Conservation (phyloP, 2,329 filamentous ascomycete species). For the Emmonsiellopsis sp. region DNA sequence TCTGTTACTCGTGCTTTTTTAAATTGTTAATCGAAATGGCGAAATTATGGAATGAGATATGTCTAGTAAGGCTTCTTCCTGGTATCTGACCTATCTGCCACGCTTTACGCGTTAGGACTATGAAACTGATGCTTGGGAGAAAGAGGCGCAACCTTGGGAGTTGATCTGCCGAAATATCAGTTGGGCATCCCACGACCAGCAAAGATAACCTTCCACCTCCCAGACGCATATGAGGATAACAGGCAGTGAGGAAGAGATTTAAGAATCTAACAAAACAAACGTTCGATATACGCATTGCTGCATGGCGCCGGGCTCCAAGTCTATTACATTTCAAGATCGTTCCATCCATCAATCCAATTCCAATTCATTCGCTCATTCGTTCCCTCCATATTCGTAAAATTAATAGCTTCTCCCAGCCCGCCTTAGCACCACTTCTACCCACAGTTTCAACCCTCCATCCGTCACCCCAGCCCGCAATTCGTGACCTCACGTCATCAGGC, state of each 20-base stretch:
- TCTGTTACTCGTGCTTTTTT: neutral
- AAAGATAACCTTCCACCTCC: too few relatives aligned
- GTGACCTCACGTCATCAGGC: slow-evolving; percentile 62
- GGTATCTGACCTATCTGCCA: too few relatives aligned
- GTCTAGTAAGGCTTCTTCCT: neutral
- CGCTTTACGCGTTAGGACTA: too few relatives aligned
- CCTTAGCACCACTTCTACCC: slow-evolving; percentile 72
- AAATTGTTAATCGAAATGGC: neutral
- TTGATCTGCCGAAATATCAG: too few relatives aligned
- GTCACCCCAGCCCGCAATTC: slow-evolving; percentile 49
- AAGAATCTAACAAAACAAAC: too few relatives aligned
- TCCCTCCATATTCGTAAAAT: slow-evolving; percentile 75
- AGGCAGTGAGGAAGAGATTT: too few relatives aligned
- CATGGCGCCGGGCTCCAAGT: too few relatives aligned
- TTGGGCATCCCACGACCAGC: too few relatives aligned
- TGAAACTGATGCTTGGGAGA: too few relatives aligned
- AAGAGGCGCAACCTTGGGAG: too few relatives aligned
- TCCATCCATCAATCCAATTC: slow-evolving; percentile 1
- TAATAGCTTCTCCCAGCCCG: slow-evolving; percentile 89
- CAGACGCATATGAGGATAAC: too few relatives aligned
- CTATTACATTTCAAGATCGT: neutral
- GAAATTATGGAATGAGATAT: slow-evolving; percentile 2
- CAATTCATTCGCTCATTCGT: neutral
- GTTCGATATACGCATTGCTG: too few relatives aligned
- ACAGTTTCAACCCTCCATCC: slow-evolving; percentile 71